phyloP scores from a whole-genome alignment of 2,329 filamentous ascomycete genomes.

The Curvularia sp. region DNA sequence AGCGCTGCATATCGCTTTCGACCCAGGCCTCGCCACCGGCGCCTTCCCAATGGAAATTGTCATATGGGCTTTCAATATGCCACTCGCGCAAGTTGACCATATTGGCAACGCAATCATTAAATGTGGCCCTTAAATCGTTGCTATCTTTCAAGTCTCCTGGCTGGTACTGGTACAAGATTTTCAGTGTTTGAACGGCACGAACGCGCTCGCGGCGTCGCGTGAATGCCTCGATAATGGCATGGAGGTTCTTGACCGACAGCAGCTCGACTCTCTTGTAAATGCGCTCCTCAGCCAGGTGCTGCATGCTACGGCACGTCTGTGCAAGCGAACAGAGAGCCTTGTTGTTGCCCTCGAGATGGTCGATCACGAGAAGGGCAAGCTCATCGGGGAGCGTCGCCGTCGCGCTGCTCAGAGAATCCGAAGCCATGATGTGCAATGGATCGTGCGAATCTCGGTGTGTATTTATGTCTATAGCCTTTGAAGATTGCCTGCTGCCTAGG shows the following conservation, averaged over 20 bases:
- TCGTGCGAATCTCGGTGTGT: background rate
- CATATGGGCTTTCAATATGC: conserved; percentile 47
- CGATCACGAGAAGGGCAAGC: conserved; percentile 39
- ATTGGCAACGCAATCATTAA: conserved; percentile 39
- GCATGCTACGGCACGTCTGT: conserved; percentile 39
- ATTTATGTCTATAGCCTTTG: background rate
- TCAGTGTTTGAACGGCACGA: conserved; percentile 40
- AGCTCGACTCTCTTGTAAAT: conserved; percentile 44
- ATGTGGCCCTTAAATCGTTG: conserved; percentile 29
- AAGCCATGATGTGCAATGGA: conserved; percentile 20
- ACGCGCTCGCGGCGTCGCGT: conserved; percentile 33
- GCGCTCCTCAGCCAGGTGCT: conserved; percentile 41
- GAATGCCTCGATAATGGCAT: conserved; percentile 38
- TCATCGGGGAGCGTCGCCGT: conserved; percentile 35
- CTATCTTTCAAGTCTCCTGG: conserved; percentile 27
- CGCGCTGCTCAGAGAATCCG: conserved; percentile 23
- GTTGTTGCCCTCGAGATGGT: conserved; percentile 35
- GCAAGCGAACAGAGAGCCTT: conserved; percentile 37
- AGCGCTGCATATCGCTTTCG: conserved; percentile 43
- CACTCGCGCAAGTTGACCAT: conserved; percentile 43
- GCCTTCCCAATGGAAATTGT: conserved; percentile 43
- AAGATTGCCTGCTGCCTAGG: background rate
- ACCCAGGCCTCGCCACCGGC: conserved; percentile 42
- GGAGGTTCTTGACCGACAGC: conserved; percentile 34
- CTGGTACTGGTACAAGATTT: conserved; percentile 42